These are phyloP conservation scores for Phytophthora litchii DNA, from an alignment of 352 stramenopile species.

Conservation along the genomic window DNA sequence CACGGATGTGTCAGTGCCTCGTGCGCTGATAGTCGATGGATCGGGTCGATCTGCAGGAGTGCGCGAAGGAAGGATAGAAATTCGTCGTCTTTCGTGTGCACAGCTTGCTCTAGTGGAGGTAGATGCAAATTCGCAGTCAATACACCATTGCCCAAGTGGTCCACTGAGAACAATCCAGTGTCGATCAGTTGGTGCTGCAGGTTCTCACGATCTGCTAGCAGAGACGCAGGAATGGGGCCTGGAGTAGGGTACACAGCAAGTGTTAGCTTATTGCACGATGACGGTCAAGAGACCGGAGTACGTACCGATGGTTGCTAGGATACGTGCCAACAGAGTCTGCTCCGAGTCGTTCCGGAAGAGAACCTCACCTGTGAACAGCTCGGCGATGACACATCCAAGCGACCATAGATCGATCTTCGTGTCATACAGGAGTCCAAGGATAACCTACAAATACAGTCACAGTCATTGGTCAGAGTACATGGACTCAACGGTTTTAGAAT, in stretches of 20 bases:
- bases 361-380: constrained; percentile 89
- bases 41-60: constrained; percentile 76
- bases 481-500: neutral
- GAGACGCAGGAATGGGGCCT: constrained; percentile 70
- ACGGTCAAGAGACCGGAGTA: neutral
- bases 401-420: constrained; percentile 91
- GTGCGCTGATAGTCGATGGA: constrained; percentile 49
- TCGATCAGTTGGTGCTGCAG: constrained; percentile 61
- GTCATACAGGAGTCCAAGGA: constrained; percentile 94
- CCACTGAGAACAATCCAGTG: constrained; percentile 60
- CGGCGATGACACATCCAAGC: constrained; percentile 86
- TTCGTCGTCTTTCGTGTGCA: constrained; percentile 58
- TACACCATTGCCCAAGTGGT: constrained; percentile 55
- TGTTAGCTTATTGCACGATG: neutral
- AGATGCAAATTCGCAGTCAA: constrained; percentile 39
- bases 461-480: constrained; percentile 61
- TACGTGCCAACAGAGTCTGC: constrained; percentile 93
- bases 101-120: constrained; percentile 58
- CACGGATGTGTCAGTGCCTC: constrained; percentile 70
- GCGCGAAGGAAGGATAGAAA: constrained; percentile 74
- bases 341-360: constrained; percentile 90
- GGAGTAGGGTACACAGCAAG: neutral
- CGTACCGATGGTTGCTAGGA: constrained; percentile 79
- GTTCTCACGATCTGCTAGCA: constrained; percentile 59
- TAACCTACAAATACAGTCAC: constrained; percentile 64